Evolutionary conservation across 148 eudicot species (phyloP), one percentile per base, ranked within the genome.

Genomic region (Rhododendron williamsianum): DNA sequence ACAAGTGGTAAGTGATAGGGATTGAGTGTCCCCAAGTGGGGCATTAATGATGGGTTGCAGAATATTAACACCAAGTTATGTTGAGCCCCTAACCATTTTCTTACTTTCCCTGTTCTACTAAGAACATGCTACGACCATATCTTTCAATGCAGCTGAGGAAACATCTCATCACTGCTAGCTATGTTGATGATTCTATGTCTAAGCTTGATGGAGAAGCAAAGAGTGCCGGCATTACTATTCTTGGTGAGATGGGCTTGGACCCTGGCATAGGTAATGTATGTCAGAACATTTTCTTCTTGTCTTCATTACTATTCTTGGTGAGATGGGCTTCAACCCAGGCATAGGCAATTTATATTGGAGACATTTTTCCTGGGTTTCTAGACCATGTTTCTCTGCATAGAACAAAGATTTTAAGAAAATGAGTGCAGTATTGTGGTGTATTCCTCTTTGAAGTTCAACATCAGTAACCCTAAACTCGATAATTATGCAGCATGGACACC

Each of bases 201-300:
- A 93, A 93, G 94, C 91, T 95, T 71, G 92, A 92, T 77, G 93
- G 92, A 84, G 87, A 71, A 85, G 98, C 98, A 60, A 95, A 95
- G 84, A 82, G 86, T 85, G 95, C 96, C 85, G 98, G 93, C 71
- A 87, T 95, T 81, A 95, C 96, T 38, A 93, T 97, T 89, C 93
- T 97, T 83, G 97, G 99, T 56, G 98, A 97, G 90, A 97, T 97
- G 98, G 99, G 98, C 49, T 91, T 97, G 91, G 99, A 97, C 86
- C 99, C 99, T 83, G 99, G 99, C 88, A 97, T 97, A 90, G 99
- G 99, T 94, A 92, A 89, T 85, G n/a, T 76, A 38, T 72, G 45
- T 25, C 67, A 4, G 16, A 23, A 36, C 35, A 41, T 21, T 81
- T 46, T 33, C n/a, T 63, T 65, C 30, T 65, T 85, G 94, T 95